phyloP scores from a whole-genome alignment of 495 filamentous ascomycete genomes.

The Viridothelium virens region DNA sequence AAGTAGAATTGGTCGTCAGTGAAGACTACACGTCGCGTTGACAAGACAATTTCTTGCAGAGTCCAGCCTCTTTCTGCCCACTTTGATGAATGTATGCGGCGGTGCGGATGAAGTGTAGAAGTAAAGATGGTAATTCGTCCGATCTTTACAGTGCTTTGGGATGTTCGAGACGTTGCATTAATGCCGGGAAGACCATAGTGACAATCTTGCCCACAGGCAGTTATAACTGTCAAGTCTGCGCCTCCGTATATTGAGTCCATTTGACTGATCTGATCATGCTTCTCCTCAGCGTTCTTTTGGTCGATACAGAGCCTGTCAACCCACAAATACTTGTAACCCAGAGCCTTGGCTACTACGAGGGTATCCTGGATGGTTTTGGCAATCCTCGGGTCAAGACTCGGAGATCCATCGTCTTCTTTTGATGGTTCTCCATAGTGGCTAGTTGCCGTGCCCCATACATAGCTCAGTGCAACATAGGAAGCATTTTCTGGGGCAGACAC shows the following conservation, averaged over 20 bases:
- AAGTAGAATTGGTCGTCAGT: slow-evolving; percentile 19
- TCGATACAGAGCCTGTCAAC: slow-evolving; percentile 22
- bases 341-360: slow-evolving; percentile 15
- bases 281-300: slow-evolving; percentile 16
- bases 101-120: not conserved
- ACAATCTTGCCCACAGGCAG: slow-evolving; percentile 5
- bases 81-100: not conserved
- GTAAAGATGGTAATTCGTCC: not conserved
- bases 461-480: slow-evolving; percentile 4
- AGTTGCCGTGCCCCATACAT: not conserved
- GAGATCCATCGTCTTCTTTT: too few relatives aligned
- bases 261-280: slow-evolving; percentile 17
- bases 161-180: not conserved
- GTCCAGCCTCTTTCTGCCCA: slow-evolving; percentile 19
- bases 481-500: not conserved
- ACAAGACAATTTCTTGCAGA: slow-evolving; percentile 18
- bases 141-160: not conserved
- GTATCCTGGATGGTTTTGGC: slow-evolving; percentile 20
- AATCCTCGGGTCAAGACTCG: too few relatives aligned
- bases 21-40: slow-evolving; percentile 16
- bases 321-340: slow-evolving; percentile 21
- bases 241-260: slow-evolving; percentile 17
- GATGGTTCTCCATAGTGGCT: not conserved
- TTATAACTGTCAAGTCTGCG: slow-evolving; percentile 15
- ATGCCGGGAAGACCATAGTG: slow-evolving; percentile 16